These are phyloP conservation scores for Blepharisma japonicum DNA, from an alignment of 73 alveolate species.

Conservation along the genomic window DNA sequence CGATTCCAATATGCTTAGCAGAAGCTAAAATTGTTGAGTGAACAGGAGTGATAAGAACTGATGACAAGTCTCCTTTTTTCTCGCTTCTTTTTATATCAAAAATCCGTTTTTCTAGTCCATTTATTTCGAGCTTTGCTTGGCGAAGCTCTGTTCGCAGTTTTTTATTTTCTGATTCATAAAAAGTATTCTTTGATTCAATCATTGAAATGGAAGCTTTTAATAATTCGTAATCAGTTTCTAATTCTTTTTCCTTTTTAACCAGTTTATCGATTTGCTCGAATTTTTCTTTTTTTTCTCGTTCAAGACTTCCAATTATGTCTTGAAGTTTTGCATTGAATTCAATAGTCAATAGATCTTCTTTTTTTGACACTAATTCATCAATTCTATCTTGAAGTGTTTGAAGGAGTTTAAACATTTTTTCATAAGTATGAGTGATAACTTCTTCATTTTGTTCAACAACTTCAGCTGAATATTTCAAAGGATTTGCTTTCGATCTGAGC, in stretches of 20 bases:
- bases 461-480: no score
- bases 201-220: neutral
- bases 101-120: neutral
- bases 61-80: no score
- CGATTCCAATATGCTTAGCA: no score
- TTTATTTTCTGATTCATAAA: conserved; percentile 10
- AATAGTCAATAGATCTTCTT: neutral
- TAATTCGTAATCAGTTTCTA: neutral
- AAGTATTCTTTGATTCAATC: conserved; percentile 19
- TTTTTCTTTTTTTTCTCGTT: conserved; percentile 22
- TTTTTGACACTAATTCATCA: neutral
- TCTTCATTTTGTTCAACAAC: neutral
- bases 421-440: neutral
- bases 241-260: neutral
- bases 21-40: no score
- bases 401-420: neutral
- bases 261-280: conserved; percentile 1
- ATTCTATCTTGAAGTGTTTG: neutral
- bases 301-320: neutral
- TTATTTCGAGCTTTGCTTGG: neutral
- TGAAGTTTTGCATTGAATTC: neutral
- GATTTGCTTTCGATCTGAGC: no score
- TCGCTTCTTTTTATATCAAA: neutral
- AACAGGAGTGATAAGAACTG: no score
- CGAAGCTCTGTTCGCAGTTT: neutral